Evolutionary conservation across 441 rosid genomes (phyloP).

Genomic region (Mallotus japonicus): DNA sequence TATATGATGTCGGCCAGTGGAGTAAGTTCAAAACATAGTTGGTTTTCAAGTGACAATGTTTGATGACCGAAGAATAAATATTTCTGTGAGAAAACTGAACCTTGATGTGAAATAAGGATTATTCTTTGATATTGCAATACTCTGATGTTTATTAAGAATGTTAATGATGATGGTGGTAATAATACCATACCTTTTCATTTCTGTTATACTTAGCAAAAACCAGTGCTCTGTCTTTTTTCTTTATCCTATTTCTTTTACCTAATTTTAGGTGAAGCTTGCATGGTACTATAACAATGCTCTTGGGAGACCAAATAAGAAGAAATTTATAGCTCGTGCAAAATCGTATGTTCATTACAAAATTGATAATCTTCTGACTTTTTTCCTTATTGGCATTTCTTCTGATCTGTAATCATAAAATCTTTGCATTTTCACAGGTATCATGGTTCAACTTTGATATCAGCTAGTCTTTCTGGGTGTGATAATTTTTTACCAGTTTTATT

Average conservation of each 20-base stretch:
- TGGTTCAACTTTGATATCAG: slow-evolving; percentile 91
- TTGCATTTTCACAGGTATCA: slow-evolving; percentile 61
- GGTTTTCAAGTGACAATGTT: not conserved
- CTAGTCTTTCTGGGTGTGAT: slow-evolving; percentile 90
- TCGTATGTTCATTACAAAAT: slow-evolving; percentile 39
- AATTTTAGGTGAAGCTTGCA: slow-evolving; percentile 72
- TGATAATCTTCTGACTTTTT: not conserved
- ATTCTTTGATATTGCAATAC: not conserved
- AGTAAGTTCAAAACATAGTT: not conserved
- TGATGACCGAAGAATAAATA: not conserved
- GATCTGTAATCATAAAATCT: slow-evolving; percentile 20
- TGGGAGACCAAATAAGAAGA: slow-evolving; percentile 83
- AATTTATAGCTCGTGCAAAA: slow-evolving; percentile 73
- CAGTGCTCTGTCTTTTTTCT: not conserved
- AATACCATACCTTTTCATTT: not conserved
- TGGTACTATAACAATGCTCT: slow-evolving; percentile 91
- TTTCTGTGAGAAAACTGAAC: not conserved
- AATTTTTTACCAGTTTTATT: not conserved
- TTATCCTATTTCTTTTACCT: not conserved
- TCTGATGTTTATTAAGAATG: not conserved
- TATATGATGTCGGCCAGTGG: not conserved
- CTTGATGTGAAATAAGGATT: not conserved
- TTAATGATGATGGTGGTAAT: slow-evolving; percentile 5
- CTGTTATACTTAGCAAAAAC: not conserved
- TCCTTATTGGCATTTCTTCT: slow-evolving; percentile 2